Evolutionary conservation across 805 yeast species (phyloP).

Genomic region (Tanozyma kutaoensis): DNA sequence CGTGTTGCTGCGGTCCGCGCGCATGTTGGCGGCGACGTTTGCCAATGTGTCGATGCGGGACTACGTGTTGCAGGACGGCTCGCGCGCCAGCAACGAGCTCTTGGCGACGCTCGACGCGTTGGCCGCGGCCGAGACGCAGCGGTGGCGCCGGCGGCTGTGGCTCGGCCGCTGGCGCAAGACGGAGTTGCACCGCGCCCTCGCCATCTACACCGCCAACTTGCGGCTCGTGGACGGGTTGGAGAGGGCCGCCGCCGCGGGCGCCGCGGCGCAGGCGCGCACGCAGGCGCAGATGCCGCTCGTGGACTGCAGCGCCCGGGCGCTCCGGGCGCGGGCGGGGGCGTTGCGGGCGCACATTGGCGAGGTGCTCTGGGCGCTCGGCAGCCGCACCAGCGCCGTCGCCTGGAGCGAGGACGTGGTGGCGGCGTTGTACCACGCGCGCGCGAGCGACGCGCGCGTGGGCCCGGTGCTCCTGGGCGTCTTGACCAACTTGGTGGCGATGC

Average conservation of each 20-base stretch:
- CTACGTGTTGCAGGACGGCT: constrained; percentile 12
- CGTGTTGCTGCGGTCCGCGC: constrained; percentile 17
- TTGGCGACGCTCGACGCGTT: constrained; percentile 17
- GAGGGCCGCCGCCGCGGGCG: constrained; percentile 5
- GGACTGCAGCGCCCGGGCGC: constrained; percentile 16
- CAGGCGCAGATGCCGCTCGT: constrained; percentile 23
- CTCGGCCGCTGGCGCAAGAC: constrained; percentile 4
- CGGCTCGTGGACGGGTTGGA: constrained; percentile 10
- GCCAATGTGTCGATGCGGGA: constrained; percentile 9
- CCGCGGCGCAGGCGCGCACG: no score
- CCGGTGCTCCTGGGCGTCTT: constrained; percentile 18
- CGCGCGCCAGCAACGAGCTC: constrained; percentile 24
- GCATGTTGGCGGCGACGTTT: constrained; percentile 19
- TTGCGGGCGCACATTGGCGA: constrained; percentile 26
- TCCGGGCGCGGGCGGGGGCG: constrained; percentile 16
- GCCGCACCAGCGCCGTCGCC: constrained; percentile 20
- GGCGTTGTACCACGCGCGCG: constrained; percentile 17
- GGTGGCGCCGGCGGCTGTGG: constrained; percentile 1
- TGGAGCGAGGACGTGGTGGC: constrained; percentile 30
- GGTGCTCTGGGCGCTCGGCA: constrained; percentile 27
- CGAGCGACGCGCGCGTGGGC: constrained; percentile 12
- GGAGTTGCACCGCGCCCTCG: constrained; percentile 13
- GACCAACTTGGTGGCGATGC: constrained; percentile 19
- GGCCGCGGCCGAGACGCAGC: constrained; percentile 19
- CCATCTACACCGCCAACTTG: constrained; percentile 23